Conservation (phyloP, 257 asterid species). For the Gentiana straminea region DNA sequence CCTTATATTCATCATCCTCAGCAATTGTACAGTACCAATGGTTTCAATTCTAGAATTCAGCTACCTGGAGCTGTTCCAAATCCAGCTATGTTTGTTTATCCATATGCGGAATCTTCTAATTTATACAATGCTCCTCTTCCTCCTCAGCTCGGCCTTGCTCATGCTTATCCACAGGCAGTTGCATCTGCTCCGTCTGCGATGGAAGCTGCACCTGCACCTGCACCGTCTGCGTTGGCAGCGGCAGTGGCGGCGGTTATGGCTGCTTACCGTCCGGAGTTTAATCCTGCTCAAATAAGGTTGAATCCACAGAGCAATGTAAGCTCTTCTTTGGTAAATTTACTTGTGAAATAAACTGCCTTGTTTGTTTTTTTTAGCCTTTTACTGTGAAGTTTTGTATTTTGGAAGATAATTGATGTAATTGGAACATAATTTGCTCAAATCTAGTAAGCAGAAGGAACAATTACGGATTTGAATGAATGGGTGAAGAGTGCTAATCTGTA, state of each 20-base stretch:
- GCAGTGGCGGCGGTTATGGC: neutral
- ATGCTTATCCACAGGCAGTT: constrained; percentile 2
- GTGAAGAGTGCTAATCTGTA: too few relatives aligned
- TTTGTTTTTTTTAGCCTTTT: neutral
- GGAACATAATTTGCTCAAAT: too few relatives aligned
- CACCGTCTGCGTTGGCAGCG: too few relatives aligned
- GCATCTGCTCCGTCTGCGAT: neutral
- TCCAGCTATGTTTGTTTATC: neutral
- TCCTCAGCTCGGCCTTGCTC: neutral
- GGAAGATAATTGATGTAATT: too few relatives aligned
- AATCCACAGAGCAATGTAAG: constrained; percentile 1
- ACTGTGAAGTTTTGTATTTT: too few relatives aligned
- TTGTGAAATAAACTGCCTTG: neutral
- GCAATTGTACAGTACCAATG: neutral
- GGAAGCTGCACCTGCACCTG: too few relatives aligned
- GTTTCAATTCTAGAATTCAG: neutral
- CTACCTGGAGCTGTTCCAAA: constrained; percentile 12
- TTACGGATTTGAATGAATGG: too few relatives aligned
- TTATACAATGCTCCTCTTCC: constrained; percentile 1
- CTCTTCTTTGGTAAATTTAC: neutral
- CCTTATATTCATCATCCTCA: constrained; percentile 10
- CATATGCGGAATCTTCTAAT: neutral
- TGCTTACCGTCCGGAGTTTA: neutral
- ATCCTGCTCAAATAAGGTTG: neutral
- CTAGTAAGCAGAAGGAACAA: too few relatives aligned